phyloP scores from a whole-genome alignment of 208 protist genomes.

The Crithidia mellificae region DNA sequence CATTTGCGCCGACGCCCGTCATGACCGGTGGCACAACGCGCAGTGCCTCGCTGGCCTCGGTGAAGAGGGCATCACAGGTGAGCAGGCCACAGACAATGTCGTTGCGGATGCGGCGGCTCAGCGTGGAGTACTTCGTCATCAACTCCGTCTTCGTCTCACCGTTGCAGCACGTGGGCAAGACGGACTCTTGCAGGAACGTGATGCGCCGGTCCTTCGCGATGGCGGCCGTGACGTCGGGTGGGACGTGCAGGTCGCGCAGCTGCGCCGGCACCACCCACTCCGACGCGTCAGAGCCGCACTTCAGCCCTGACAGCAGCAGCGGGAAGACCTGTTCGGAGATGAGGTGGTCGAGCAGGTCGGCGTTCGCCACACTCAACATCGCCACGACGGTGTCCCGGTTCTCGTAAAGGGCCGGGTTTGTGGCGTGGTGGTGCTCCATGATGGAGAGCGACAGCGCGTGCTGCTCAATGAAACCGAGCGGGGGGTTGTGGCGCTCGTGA shows the following conservation, averaged over 20 bases:
- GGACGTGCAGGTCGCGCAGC: constrained; percentile 48
- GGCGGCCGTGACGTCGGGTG: constrained; percentile 42
- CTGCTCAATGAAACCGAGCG: constrained; percentile 74
- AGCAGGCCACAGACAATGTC: constrained; percentile 63
- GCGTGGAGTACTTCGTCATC: constrained; percentile 29
- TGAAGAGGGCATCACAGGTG: constrained; percentile 47
- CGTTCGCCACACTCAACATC: constrained; percentile 55
- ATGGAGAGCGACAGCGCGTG: constrained; percentile 73
- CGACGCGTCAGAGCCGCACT: constrained; percentile 1
- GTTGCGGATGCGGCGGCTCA: constrained; percentile 68
- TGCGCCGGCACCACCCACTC: constrained; percentile 34
- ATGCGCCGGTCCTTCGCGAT: constrained; percentile 61
- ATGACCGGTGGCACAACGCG: constrained; percentile 35
- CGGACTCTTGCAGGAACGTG: constrained; percentile 40
- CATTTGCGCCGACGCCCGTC: not conserved
- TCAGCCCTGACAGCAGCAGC: constrained; percentile 35
- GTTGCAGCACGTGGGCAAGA: constrained; percentile 28
- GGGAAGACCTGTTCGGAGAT: constrained; percentile 45
- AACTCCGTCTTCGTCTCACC: constrained; percentile 16
- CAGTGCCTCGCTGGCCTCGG: constrained; percentile 59
- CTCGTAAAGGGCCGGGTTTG: constrained; percentile 50
- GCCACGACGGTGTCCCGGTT: constrained; percentile 41
- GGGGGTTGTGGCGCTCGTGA: constrained; percentile 64
- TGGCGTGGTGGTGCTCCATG: constrained; percentile 58
- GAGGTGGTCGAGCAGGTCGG: constrained; percentile 63